Evolutionary conservation across 2,329 filamentous ascomycete genomes (phyloP).

Genomic region (Herpomyces periplanetae): DNA sequence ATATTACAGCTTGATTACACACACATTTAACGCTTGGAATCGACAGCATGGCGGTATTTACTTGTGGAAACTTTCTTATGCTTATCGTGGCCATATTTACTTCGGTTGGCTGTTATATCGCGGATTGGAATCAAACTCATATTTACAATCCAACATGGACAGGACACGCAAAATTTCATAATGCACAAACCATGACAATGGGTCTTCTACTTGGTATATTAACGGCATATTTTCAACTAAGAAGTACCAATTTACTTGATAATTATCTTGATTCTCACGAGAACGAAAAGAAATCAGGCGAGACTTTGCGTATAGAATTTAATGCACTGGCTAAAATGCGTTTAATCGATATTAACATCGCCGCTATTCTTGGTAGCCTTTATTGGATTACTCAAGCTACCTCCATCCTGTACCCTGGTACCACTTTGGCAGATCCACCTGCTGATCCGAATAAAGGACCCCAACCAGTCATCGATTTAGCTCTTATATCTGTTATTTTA

Average conservation of each 20-base stretch:
- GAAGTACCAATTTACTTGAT: too few species aligned
- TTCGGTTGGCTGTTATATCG: constrained; percentile 6
- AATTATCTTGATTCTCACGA: constrained; percentile 5
- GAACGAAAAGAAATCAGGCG: not conserved
- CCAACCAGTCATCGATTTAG: too few species aligned
- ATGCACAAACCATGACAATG: constrained; percentile 13
- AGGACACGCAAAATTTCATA: constrained; percentile 14
- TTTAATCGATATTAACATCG: constrained; percentile 4
- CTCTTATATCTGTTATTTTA: too few species aligned
- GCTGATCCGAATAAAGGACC: too few species aligned
- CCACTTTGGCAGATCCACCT: constrained; percentile 10
- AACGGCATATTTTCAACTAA: constrained; percentile 9
- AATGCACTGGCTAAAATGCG: constrained; percentile 1
- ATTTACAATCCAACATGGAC: constrained; percentile 12
- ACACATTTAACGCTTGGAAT: too few species aligned
- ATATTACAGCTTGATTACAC: too few species aligned
- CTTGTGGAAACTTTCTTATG: constrained; percentile 6
- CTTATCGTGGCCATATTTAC: constrained; percentile 6
- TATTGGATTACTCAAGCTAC: constrained; percentile 10
- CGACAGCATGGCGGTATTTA: too few species aligned
- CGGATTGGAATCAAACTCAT: constrained; percentile 10
- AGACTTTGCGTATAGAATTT: constrained; percentile 1
- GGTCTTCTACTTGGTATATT: constrained; percentile 8
- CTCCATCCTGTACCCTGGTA: constrained; percentile 11
- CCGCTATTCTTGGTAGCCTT: constrained; percentile 9